Base-by-base conservation (phyloP, 1,139 yeast species). In the Pneumocystis wakefieldiae region DNA sequence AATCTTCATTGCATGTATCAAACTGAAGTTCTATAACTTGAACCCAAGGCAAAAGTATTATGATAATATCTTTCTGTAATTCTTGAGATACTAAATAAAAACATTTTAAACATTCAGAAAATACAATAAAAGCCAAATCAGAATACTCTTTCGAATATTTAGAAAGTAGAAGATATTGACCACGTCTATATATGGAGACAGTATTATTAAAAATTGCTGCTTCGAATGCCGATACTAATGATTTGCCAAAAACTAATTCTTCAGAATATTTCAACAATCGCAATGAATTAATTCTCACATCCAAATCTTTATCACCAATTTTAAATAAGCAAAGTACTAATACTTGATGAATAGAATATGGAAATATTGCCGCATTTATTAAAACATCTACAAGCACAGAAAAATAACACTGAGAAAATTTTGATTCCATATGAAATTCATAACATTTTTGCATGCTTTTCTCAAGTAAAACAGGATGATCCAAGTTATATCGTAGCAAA, bases 21-120 rank as follows among this genome's bases (percentile, higher is more conserved):
- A 81, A 75, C 59, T 80, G 80, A 63, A 91, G 77, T 61, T 83
- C 87, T 60, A 90, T 84, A 2, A 85, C 82, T 70, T 87, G 94
- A 15, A 91, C 83, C 97, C 97, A 92, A 0, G 98, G 97, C 14
- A 88, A 77, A 64, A 92, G 74, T 38, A 91, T 84, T 0, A 94
- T 84, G 64, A 91, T 75, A 17, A 92, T 80, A 72, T 90, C 97
- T 64, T 89, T 81, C 70, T 94, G 80, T 0, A 83, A 78, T 72
- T 81, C 75, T 59, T 74, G 76, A 39, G 80, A 81, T 3, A 87
- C 94, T 28, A 80, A 74, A 68, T 83, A 84, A 69, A 87, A 87
- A 67, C 82, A 82, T 77, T 81, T 80, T 0, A 92, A 83, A 71
- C 89, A 76, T 71, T 86, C 87, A 42, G 94, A 86, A 64, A 88